Percentiles rank a stretch among this genome's conserved stretches.
phyloP scores from a whole-genome alignment of 2,329 filamentous ascomycete species.

The Sclerotinia sclerotiorum region DNA sequence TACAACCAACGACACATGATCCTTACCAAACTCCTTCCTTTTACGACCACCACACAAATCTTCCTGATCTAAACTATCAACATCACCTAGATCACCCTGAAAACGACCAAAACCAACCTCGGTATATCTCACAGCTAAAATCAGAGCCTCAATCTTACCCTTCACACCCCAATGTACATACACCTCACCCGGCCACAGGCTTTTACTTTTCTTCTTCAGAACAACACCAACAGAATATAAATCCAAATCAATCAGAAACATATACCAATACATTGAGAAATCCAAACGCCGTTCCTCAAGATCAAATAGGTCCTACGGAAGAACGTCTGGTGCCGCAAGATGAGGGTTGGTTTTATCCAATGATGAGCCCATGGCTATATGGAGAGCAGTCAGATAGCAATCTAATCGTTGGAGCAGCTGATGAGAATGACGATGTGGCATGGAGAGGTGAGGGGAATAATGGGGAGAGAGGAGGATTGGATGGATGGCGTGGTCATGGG shows the following conservation, averaged over 20 bases:
- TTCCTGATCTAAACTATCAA: neutral
- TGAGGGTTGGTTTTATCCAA: constrained; percentile 8
- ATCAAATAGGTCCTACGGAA: neutral
- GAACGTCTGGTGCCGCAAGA: neutral
- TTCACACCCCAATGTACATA: neutral
- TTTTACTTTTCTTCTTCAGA: constrained; percentile 8
- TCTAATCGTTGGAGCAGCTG: neutral
- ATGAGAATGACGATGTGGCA: neutral
- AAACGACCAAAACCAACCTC: neutral
- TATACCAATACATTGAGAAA: neutral
- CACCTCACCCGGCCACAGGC: neutral
- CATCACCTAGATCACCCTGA: neutral
- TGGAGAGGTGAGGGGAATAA: neutral
- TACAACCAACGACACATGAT: neutral
- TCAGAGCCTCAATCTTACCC: neutral
- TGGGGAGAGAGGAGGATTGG: neutral
- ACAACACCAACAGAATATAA: neutral
- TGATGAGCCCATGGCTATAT: constrained; percentile 3
- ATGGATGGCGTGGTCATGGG: neutral
- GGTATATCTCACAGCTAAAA: neutral
- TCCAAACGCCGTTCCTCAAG: neutral
- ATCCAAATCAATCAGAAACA: neutral
- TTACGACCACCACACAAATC: neutral
- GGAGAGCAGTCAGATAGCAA: neutral
- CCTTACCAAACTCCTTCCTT: neutral